A percentile compares a stretch with the other conserved stretches of the same genome.
Conservation (phyloP, 345 rosid species). For the Garcia nutans region DNA sequence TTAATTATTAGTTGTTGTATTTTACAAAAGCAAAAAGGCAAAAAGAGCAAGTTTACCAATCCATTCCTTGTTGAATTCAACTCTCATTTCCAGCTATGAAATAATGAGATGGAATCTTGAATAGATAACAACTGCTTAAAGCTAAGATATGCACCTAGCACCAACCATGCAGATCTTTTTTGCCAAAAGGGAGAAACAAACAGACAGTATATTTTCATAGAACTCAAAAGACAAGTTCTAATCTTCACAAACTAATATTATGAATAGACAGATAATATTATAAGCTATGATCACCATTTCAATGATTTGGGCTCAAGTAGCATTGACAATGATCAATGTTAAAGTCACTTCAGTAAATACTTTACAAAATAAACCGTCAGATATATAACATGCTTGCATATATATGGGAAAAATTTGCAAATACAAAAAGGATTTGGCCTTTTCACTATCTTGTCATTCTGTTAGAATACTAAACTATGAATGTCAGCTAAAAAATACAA, state of each 20-base stretch:
- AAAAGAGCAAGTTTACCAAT: background rate
- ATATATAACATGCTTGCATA: background rate
- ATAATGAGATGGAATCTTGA: background rate
- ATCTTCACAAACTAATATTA: background rate
- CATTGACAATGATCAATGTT: background rate
- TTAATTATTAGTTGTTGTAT: no score
- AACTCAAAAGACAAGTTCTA: background rate
- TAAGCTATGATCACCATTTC: background rate
- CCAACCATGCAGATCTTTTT: background rate
- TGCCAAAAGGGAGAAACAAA: background rate
- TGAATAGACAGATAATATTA: background rate
- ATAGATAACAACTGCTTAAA: background rate
- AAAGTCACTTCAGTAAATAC: background rate
- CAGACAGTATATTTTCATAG: background rate
- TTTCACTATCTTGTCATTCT: constrained; percentile 1
- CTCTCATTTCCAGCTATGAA: background rate
- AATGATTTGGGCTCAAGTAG: background rate
- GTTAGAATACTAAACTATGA: constrained; percentile 2
- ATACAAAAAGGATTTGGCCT: background rate
- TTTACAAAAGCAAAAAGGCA: background rate
- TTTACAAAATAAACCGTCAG: background rate
- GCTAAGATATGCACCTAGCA: background rate
- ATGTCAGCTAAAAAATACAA: background rate
- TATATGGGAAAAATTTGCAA: background rate
- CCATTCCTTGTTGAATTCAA: background rate